phyloP scores from a whole-genome alignment of 441 rosid genomes.

The Rhodomyrtus psidioides region DNA sequence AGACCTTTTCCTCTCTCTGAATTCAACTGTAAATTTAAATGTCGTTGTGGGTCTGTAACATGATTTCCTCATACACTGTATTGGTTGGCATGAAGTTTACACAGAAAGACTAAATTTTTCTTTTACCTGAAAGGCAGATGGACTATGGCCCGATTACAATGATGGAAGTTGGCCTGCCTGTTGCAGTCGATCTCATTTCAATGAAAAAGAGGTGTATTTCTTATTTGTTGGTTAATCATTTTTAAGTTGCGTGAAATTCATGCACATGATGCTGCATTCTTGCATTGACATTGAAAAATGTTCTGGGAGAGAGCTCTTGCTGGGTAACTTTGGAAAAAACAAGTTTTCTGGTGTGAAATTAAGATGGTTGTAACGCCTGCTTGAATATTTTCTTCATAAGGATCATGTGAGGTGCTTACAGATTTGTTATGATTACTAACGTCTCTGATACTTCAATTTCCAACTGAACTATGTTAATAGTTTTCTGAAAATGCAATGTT shows the following conservation, averaged over 20 bases:
- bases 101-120: not conserved
- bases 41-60: not conserved
- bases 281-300: not conserved
- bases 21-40: not conserved
- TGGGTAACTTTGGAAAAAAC: not conserved
- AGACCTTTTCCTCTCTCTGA: not conserved
- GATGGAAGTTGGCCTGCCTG: conserved; percentile 94
- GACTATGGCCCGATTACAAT: conserved; percentile 89
- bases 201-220: conserved; percentile 58
- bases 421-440: not conserved
- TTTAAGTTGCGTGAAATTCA: not conserved
- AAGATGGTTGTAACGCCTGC: not conserved
- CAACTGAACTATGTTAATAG: not conserved
- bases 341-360: not conserved
- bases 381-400: not conserved
- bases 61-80: not conserved
- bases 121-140: conserved; percentile 40
- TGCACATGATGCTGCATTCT: not conserved
- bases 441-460: not conserved
- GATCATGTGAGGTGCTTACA: not conserved
- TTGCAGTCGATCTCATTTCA: conserved; percentile 43
- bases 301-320: not conserved
- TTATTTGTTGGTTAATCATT: not conserved
- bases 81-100: not conserved
- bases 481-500: not conserved